phyloP scores from a whole-genome alignment of 1,284 basidiomycete species.

The Moniliella sp. region DNA sequence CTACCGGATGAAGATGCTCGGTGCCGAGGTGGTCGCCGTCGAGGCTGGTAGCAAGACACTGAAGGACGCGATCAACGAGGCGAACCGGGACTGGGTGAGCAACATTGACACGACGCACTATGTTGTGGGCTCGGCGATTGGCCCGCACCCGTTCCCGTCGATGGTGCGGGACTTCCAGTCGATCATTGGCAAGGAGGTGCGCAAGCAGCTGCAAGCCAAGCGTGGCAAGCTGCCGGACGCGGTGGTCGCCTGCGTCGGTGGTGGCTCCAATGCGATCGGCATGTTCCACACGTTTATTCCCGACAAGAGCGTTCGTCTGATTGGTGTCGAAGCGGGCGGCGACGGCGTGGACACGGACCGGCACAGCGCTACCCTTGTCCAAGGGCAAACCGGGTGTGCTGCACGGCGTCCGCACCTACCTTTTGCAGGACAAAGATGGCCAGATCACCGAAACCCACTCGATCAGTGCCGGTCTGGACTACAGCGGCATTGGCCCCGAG shows the following conservation, averaged over 20 bases:
- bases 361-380: constrained; percentile 76
- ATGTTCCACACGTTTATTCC: constrained; percentile 24
- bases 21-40: constrained; percentile 69
- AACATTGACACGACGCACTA: constrained; percentile 72
- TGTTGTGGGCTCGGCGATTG: constrained; percentile 85
- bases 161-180: constrained; percentile 98
- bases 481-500: constrained; percentile 69
- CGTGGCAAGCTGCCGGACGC: constrained; percentile 73
- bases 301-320: constrained; percentile 20
- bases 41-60: constrained; percentile 83
- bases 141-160: constrained; percentile 94
- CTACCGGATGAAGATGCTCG: constrained; percentile 91
- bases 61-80: constrained; percentile 51
- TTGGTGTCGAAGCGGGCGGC: constrained; percentile 30
- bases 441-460: constrained; percentile 97
- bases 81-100: constrained; percentile 68
- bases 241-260: constrained; percentile 87
- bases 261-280: constrained; percentile 90
- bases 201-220: constrained; percentile 53
- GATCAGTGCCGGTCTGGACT: constrained; percentile 68
- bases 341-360: constrained; percentile 65
- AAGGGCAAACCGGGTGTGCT: constrained; percentile 79
- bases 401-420: constrained; percentile 83
- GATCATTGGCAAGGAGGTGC: constrained; percentile 85
- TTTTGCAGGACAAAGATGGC: constrained; percentile 65